phyloP scores from a whole-genome alignment of 192 early-diverging fungal species.

The Backusella luteola region DNA sequence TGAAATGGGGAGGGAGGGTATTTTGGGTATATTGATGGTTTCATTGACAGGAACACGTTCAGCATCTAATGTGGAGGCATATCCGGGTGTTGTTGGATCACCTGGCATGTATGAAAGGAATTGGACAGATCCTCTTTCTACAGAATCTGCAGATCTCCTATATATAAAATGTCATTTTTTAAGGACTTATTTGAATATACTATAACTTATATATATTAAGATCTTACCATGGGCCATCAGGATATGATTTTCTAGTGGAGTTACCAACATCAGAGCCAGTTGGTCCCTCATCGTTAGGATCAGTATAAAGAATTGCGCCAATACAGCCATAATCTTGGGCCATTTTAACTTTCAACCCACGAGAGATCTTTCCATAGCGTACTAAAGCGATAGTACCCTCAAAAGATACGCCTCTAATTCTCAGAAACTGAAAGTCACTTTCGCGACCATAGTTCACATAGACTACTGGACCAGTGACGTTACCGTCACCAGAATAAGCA shows the following conservation, averaged over 20 bases:
- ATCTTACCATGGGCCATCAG: conserved; percentile 51
- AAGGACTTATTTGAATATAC: background rate
- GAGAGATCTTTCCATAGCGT: conserved; percentile 51
- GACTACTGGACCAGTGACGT: conserved; percentile 56
- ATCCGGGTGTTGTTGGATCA: conserved; percentile 61
- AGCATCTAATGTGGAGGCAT: conserved; percentile 34
- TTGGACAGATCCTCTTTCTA: conserved; percentile 56
- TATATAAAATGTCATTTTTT: conserved; percentile 25
- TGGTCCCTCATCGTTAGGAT: conserved; percentile 61
- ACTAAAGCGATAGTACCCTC: conserved; percentile 46
- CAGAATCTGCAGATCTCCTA: background rate
- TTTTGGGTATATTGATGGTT: conserved; percentile 45
- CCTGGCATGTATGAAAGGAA: conserved; percentile 46
- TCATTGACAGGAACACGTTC: conserved; percentile 38
- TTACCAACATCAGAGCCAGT: background rate
- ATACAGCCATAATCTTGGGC: conserved; percentile 54
- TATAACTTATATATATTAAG: background rate
- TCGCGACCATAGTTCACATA: conserved; percentile 62
- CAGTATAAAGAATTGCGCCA: conserved; percentile 61
- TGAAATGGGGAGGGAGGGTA: conserved; percentile 64
- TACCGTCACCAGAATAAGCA: conserved; percentile 55
- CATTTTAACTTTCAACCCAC: conserved; percentile 53
- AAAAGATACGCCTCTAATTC: conserved; percentile 31
- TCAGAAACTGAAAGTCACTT: conserved; percentile 47
- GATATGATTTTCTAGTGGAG: conserved; percentile 45